A percentile compares a stretch with the other conserved stretches of the same genome.
phyloP scores from a whole-genome alignment of 108 stramenopile genomes.

The Stephanodiscus triporus region DNA sequence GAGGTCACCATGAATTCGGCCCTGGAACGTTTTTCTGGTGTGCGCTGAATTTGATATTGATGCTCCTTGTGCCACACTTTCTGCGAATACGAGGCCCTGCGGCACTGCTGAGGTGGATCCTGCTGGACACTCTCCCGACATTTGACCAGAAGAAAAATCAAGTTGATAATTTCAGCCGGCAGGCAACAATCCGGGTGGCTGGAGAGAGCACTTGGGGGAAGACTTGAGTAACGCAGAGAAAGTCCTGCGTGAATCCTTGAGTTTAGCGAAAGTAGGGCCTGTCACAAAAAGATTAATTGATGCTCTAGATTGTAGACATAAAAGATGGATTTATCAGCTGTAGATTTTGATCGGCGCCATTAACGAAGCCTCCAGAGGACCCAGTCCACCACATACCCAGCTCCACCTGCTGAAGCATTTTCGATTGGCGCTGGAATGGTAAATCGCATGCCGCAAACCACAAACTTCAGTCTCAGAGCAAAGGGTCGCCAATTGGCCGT shows the following conservation, averaged over 20 bases:
- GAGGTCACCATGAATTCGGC: slow-evolving; percentile 11
- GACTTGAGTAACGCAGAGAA: slow-evolving; percentile 33
- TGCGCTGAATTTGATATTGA: slow-evolving; percentile 64
- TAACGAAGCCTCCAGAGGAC: slow-evolving; percentile 33
- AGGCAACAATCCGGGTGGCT: slow-evolving; percentile 25
- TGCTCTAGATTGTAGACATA: slow-evolving; percentile 77
- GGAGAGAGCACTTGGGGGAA: slow-evolving; percentile 34
- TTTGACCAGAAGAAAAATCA: slow-evolving; percentile 59
- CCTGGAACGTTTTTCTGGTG: slow-evolving; percentile 61
- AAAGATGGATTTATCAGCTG: slow-evolving; percentile 21
- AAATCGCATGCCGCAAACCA: not conserved
- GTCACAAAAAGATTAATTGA: slow-evolving; percentile 68
- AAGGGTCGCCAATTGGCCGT: slow-evolving; percentile 78
- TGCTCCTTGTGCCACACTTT: slow-evolving; percentile 62
- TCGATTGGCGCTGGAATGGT: slow-evolving; percentile 11
- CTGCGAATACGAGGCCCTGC: slow-evolving; percentile 72
- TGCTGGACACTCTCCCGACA: slow-evolving; percentile 67
- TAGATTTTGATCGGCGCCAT: slow-evolving; percentile 38
- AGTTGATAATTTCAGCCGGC: slow-evolving; percentile 56
- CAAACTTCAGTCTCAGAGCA: slow-evolving; percentile 39
- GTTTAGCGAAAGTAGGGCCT: slow-evolving; percentile 52
- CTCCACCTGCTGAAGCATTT: slow-evolving; percentile 59
- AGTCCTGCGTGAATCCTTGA: slow-evolving; percentile 34
- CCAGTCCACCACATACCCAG: slow-evolving; percentile 49
- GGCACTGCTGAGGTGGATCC: slow-evolving; percentile 74